Percentiles rank a stretch among this genome's conserved stretches.
phyloP scores from a whole-genome alignment of 805 yeast genomes.

The Sugiyamaella floridensis region DNA sequence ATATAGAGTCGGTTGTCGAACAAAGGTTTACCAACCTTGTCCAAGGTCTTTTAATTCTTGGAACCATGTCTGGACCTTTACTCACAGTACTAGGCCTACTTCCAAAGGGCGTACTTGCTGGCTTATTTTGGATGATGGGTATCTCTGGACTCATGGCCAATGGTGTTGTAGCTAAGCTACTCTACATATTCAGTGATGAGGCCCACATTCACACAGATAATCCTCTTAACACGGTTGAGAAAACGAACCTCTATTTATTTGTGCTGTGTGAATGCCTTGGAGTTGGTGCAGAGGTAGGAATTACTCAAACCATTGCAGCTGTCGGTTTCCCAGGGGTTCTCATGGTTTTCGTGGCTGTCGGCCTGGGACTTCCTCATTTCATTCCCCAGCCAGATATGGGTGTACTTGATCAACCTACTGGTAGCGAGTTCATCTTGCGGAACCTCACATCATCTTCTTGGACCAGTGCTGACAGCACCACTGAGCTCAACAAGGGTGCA shows the following conservation, averaged over 20 bases:
- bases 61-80: slow-evolving; percentile 85
- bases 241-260: slow-evolving; percentile 43
- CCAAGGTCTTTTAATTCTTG: slow-evolving; percentile 79
- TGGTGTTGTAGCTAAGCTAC: slow-evolving; percentile 53
- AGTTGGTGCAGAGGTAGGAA: slow-evolving; percentile 73
- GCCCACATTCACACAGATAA: slow-evolving; percentile 32
- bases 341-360: slow-evolving; percentile 54
- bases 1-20: slow-evolving; percentile 63
- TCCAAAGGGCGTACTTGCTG: slow-evolving; percentile 91
- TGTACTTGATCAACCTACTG: slow-evolving; percentile 54
- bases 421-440: slow-evolving; percentile 33
- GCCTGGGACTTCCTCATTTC: slow-evolving; percentile 54
- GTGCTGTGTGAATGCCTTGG: slow-evolving; percentile 55
- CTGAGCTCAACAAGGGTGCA: background rate
- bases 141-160: slow-evolving; percentile 66
- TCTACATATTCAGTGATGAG: slow-evolving; percentile 57
- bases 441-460: slow-evolving; percentile 18
- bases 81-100: slow-evolving; percentile 71
- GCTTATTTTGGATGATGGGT: slow-evolving; percentile 91
- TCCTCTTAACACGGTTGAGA: slow-evolving; percentile 31
- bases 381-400: slow-evolving; percentile 57
- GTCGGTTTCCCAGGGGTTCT: slow-evolving; percentile 90
- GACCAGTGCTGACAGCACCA: background rate
- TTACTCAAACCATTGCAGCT: slow-evolving; percentile 82
- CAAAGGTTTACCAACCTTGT: slow-evolving; percentile 78